Evolutionary conservation across 2,329 filamentous ascomycete genomes (phyloP).

Genomic region (Mariannaea elegans): DNA sequence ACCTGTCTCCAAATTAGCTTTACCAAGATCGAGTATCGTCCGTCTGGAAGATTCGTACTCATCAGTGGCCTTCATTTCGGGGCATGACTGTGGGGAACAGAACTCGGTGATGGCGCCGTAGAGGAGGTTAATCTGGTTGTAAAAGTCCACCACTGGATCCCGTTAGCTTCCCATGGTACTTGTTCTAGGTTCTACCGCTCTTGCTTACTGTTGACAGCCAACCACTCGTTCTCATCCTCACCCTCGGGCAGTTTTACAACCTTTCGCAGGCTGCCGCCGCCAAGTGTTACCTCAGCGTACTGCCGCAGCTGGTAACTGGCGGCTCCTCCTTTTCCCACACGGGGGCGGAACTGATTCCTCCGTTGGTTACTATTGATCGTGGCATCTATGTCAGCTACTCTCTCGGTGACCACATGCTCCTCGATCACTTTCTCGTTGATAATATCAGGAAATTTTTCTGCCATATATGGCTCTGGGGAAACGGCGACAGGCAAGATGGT

Average conservation of each 20-base stretch:
- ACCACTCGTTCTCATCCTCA: conserved; percentile 97
- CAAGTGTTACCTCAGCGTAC: conserved; percentile 96
- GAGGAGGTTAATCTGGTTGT: conserved; percentile 99
- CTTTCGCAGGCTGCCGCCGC: conserved; percentile 93
- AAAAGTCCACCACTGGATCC: conserved; percentile 91
- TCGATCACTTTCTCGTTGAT: conserved; percentile 19
- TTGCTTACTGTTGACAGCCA: conserved; percentile 89
- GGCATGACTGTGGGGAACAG: conserved; percentile 95
- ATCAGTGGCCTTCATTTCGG: conserved; percentile 99
- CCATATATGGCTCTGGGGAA: conserved; percentile 21
- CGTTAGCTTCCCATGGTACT: conserved; percentile 2
- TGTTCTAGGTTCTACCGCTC: no score
- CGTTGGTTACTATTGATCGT: conserved; percentile 75
- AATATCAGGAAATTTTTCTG: background rate
- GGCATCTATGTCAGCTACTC: conserved; percentile 42
- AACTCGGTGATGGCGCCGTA: conserved; percentile 99
- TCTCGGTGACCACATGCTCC: conserved; percentile 24
- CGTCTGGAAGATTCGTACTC: conserved; percentile 67
- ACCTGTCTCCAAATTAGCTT: conserved; percentile 60
- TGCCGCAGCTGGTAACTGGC: conserved; percentile 93
- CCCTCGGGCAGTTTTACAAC: conserved; percentile 97
- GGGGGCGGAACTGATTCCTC: conserved; percentile 90
- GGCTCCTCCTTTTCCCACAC: conserved; percentile 85
- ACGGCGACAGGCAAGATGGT: conserved; percentile 44
- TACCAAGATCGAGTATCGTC: background rate